These are phyloP conservation scores for Starmerella sirachaensis DNA, from an alignment of 805 yeast genomes.

Conservation along the genomic window DNA sequence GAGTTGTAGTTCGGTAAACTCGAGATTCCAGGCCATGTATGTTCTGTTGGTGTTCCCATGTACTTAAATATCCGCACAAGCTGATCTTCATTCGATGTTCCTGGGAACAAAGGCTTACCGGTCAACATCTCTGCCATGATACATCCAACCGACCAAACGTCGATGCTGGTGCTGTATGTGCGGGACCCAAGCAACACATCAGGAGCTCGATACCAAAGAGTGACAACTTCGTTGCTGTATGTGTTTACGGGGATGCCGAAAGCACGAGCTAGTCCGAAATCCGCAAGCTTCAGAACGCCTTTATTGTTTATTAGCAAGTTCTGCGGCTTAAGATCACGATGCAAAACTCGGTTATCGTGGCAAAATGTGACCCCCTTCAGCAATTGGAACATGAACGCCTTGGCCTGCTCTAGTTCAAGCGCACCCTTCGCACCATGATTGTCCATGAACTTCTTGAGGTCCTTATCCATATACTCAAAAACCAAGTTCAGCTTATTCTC, in stretches of 20 bases:
- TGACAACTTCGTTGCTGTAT: slow-evolving; percentile 93
- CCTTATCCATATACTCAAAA: slow-evolving; percentile 87
- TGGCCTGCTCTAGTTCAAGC: slow-evolving; percentile 57
- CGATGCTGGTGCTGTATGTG: slow-evolving; percentile 92
- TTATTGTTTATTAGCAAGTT: slow-evolving; percentile 76
- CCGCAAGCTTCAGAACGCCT: slow-evolving; percentile 89
- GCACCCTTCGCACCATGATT: slow-evolving; percentile 65
- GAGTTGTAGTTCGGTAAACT: slow-evolving; percentile 65
- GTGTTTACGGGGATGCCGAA: slow-evolving; percentile 97
- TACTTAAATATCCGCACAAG: slow-evolving; percentile 79
- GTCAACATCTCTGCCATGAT: slow-evolving; percentile 97
- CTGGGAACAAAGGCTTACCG: slow-evolving; percentile 95
- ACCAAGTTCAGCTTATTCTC: slow-evolving; percentile 91
- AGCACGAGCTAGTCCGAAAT: slow-evolving; percentile 94
- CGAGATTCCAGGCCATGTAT: slow-evolving; percentile 95
- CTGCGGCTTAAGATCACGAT: slow-evolving; percentile 85
- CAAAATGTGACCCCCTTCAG: slow-evolving; percentile 81
- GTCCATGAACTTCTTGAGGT: slow-evolving; percentile 91
- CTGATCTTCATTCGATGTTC: slow-evolving; percentile 93
- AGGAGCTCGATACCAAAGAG: slow-evolving; percentile 96
- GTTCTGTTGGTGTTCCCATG: slow-evolving; percentile 93
- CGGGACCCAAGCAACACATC: slow-evolving; percentile 91
- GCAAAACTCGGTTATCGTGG: slow-evolving; percentile 73
- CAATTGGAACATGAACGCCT: slow-evolving; percentile 88
- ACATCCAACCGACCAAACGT: slow-evolving; percentile 98